phyloP scores from a whole-genome alignment of 2,329 filamentous ascomycete species.

The Spiromastix sp. region DNA sequence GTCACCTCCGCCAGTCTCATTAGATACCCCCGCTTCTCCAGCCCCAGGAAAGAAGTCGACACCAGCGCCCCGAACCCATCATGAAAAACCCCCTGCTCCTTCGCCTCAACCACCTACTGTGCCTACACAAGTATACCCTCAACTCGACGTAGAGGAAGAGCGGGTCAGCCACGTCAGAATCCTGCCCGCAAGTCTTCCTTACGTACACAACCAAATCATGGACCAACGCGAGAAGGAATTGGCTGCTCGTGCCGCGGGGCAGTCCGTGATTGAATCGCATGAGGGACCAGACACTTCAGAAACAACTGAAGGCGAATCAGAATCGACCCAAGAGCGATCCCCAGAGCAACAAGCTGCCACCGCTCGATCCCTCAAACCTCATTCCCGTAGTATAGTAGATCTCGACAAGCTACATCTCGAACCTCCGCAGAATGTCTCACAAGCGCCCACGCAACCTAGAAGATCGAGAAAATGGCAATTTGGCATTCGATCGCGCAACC shows the following conservation, averaged over 20 bases:
- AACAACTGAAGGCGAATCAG: slow-evolving; percentile 1
- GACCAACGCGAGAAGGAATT: slow-evolving; percentile 39
- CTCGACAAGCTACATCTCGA: slow-evolving; percentile 51
- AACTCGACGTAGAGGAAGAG: slow-evolving; percentile 25
- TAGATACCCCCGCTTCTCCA: background rate
- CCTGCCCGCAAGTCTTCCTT: slow-evolving; percentile 78
- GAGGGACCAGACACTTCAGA: slow-evolving; percentile 5
- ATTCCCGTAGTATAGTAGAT: slow-evolving; percentile 61
- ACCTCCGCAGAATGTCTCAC: slow-evolving; percentile 46
- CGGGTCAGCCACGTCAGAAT: slow-evolving; percentile 82
- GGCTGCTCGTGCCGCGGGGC: slow-evolving; percentile 30
- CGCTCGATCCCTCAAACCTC: slow-evolving; percentile 71
- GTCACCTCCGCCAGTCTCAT: background rate
- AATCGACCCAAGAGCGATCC: slow-evolving; percentile 19
- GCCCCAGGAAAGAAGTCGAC: background rate
- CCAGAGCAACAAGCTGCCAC: slow-evolving; percentile 73
- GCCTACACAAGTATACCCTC: background rate
- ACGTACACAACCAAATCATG: slow-evolving; percentile 86
- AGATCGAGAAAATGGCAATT: slow-evolving; percentile 88
- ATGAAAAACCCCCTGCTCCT: background rate
- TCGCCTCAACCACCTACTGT: background rate
- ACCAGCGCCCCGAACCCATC: background rate
- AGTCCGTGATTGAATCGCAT: slow-evolving; percentile 38
- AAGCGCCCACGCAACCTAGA: slow-evolving; percentile 44
- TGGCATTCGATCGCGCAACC: slow-evolving; percentile 87